phyloP scores from a whole-genome alignment of 495 filamentous ascomycete species.

The Penicillium paradoxum region DNA sequence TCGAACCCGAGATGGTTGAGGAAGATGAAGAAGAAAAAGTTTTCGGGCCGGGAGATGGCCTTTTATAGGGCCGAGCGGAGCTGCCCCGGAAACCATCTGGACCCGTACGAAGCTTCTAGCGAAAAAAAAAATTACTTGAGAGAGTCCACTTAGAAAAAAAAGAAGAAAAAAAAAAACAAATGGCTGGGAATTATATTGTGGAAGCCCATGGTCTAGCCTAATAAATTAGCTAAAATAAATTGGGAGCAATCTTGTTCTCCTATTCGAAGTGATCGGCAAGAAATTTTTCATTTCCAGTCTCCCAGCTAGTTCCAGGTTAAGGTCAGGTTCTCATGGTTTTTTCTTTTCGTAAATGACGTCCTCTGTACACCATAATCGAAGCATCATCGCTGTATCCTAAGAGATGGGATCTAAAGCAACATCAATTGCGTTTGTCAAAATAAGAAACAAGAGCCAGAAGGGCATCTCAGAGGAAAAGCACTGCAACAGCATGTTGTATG shows the following conservation, averaged over 20 bases:
- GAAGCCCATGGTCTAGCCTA: neutral
- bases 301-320: neutral
- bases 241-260: neutral
- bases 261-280: neutral
- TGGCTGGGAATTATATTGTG: neutral
- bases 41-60: slow-evolving; percentile 17
- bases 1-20: slow-evolving; percentile 7
- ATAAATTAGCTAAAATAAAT: neutral
- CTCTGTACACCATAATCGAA: neutral
- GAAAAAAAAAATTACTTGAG: slow-evolving; percentile 16
- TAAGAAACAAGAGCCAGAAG: neutral
- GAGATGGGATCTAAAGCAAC: neutral
- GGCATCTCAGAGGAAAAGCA: neutral
- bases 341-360: too few species aligned
- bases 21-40: slow-evolving; percentile 26
- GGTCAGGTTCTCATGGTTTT: too few species aligned
- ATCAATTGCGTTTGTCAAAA: neutral
- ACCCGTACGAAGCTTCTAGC: slow-evolving; percentile 29
- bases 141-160: neutral
- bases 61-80: slow-evolving; percentile 38
- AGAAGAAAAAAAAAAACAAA: neutral
- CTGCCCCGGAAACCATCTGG: slow-evolving; percentile 31
- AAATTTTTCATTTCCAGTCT: neutral
- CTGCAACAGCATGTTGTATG: neutral
- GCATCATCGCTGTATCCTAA: slow-evolving; percentile 1